These are phyloP conservation scores for Yamadazyma membranifaciens DNA, from an alignment of 1,139 yeast genomes.

Conservation along the genomic window DNA sequence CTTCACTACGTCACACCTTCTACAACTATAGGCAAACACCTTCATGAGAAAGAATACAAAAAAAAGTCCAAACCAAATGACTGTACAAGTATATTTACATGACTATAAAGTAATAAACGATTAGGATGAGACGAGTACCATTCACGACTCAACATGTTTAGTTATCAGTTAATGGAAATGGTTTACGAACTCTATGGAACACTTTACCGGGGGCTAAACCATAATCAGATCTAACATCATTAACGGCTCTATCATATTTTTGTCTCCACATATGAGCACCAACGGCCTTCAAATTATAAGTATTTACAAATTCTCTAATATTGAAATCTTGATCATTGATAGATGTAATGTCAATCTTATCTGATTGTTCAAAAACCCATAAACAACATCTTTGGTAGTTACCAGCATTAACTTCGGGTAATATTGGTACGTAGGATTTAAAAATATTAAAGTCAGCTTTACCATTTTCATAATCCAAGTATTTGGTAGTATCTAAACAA, in stretches of 20 bases:
- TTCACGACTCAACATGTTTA: neutral
- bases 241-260: constrained; percentile 74
- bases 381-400: constrained; percentile 80
- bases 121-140: no score
- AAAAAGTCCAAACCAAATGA: no score
- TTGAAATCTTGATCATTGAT: constrained; percentile 45
- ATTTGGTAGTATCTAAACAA: constrained; percentile 51
- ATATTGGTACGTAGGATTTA: constrained; percentile 73
- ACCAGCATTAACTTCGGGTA: constrained; percentile 79
- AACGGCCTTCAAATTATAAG: constrained; percentile 60
- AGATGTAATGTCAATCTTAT: constrained; percentile 15
- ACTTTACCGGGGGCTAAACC: constrained; percentile 76
- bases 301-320: constrained; percentile 63
- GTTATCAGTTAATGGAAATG: constrained; percentile 3
- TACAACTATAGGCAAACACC: no score
- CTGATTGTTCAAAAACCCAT: constrained; percentile 83
- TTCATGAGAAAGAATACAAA: no score
- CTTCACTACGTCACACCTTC: no score
- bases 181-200: constrained; percentile 53
- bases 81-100: no score
- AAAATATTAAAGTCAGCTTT: constrained; percentile 45
- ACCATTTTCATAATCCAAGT: constrained; percentile 13
- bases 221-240: constrained; percentile 62
- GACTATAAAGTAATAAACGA: no score
- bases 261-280: constrained; percentile 96